phyloP scores from a whole-genome alignment of 352 stramenopile genomes.

The Thalassiosira ordinaria region DNA sequence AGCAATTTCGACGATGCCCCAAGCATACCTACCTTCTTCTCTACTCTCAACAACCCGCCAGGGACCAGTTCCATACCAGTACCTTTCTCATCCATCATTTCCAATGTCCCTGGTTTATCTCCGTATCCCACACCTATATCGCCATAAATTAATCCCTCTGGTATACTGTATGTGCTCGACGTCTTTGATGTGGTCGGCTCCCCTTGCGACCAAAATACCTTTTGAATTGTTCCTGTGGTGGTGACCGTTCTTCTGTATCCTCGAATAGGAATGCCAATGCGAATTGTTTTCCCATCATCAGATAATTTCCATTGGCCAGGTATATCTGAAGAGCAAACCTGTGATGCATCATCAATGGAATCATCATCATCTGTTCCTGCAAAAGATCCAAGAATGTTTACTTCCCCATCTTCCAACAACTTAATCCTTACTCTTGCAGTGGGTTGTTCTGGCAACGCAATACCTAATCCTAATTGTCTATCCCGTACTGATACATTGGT shows the following conservation, averaged over 20 bases:
- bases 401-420: constrained; percentile 57
- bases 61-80: constrained; percentile 25
- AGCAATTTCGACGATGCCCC: constrained; percentile 66
- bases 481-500: constrained; percentile 75
- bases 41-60: constrained; percentile 67
- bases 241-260: constrained; percentile 78
- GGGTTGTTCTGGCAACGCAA: constrained; percentile 55
- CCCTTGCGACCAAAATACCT: constrained; percentile 73
- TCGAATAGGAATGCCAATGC: constrained; percentile 71
- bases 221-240: constrained; percentile 80
- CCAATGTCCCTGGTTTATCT: constrained; percentile 45
- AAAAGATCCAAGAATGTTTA: constrained; percentile 30
- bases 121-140: constrained; percentile 66
- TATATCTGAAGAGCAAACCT: constrained; percentile 19
- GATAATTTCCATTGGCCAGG: constrained; percentile 75
- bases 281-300: constrained; percentile 71
- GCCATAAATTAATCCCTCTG: constrained; percentile 73
- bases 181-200: constrained; percentile 63
- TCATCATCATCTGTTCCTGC: constrained; percentile 18
- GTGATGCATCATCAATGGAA: constrained; percentile 10
- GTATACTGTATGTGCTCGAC: constrained; percentile 75
- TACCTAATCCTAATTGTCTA: constrained; percentile 55
- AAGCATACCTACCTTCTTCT: constrained; percentile 74
- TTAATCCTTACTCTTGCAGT: constrained; percentile 59
- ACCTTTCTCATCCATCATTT: constrained; percentile 47